These are phyloP conservation scores for Tieghemiomyces parasiticus DNA, from an alignment of 192 early-diverging fungal species.

Conservation along the genomic window DNA sequence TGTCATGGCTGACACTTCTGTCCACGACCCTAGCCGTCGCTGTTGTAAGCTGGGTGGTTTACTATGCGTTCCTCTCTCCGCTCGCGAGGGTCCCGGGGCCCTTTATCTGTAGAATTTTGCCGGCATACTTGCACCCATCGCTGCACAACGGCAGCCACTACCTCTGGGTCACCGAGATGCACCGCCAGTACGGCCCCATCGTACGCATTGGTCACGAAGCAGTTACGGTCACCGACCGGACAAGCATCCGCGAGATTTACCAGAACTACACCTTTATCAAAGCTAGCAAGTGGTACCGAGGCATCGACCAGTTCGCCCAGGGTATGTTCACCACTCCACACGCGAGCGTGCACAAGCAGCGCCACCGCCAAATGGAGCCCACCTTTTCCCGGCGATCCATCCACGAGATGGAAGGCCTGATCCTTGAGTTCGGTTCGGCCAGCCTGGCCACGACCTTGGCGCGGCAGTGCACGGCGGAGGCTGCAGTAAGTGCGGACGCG, in stretches of 20 bases:
- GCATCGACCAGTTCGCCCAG: neutral
- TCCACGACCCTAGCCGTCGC: too few relatives aligned
- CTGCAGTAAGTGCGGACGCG: neutral
- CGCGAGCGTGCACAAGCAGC: neutral
- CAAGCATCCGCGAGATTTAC: neutral
- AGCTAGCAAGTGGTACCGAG: neutral
- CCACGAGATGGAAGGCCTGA: neutral
- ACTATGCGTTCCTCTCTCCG: neutral
- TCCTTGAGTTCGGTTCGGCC: neutral
- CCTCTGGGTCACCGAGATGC: neutral
- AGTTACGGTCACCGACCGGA: neutral
- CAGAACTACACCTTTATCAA: neutral
- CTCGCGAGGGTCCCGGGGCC: slow-evolving; percentile 1
- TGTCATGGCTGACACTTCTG: too few relatives aligned
- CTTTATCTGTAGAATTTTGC: slow-evolving; percentile 3
- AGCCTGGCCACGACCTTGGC: neutral
- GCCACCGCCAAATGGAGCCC: neutral
- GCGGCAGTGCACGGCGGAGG: neutral
- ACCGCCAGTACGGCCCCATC: neutral
- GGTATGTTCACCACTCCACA: neutral
- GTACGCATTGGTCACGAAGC: slow-evolving; percentile 1
- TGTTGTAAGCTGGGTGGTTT: neutral
- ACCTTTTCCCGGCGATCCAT: neutral
- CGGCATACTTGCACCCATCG: neutral
- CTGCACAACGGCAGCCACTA: neutral